Percentiles rank a stretch among this genome's conserved stretches.
These are phyloP conservation scores for Blastocystis sp. DNA, from an alignment of 352 stramenopile genomes.

Conservation along the genomic window DNA sequence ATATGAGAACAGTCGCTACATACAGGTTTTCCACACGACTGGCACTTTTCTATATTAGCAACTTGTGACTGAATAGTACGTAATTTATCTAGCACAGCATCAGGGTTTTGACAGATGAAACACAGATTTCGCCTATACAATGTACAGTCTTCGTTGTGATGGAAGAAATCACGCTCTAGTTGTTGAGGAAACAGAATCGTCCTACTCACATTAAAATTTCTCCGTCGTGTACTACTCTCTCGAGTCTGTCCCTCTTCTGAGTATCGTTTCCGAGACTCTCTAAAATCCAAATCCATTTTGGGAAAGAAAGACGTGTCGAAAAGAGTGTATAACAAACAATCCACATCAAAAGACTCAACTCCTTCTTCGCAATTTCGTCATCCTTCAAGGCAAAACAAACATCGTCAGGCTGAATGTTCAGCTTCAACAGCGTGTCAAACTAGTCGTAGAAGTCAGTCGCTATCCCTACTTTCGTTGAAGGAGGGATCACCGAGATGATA, in stretches of 20 bases:
- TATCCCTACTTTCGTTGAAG: constrained; percentile 12
- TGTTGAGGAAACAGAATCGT: neutral
- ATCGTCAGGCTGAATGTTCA: constrained; percentile 34
- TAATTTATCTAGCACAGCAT: neutral
- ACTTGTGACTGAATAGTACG: neutral
- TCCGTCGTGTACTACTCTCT: neutral
- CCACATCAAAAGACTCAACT: neutral
- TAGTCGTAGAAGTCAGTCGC: neutral
- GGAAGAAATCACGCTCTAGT: neutral
- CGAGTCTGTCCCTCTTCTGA: neutral
- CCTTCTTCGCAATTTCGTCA: constrained; percentile 32
- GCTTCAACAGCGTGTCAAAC: constrained; percentile 36
- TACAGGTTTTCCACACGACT: constrained; percentile 5
- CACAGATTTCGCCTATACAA: constrained; percentile 52
- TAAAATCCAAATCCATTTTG: neutral
- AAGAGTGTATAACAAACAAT: neutral
- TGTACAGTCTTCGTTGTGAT: constrained; percentile 9
- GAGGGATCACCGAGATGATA: neutral
- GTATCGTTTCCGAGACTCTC: neutral
- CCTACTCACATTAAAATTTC: neutral
- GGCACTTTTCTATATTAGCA: neutral
- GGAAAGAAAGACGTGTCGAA: neutral
- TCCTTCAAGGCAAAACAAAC: constrained; percentile 49
- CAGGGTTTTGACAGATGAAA: neutral
- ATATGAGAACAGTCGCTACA: neutral